Evolutionary conservation across 2,329 filamentous ascomycete genomes (phyloP).

Genomic region (Penicillium sp.): DNA sequence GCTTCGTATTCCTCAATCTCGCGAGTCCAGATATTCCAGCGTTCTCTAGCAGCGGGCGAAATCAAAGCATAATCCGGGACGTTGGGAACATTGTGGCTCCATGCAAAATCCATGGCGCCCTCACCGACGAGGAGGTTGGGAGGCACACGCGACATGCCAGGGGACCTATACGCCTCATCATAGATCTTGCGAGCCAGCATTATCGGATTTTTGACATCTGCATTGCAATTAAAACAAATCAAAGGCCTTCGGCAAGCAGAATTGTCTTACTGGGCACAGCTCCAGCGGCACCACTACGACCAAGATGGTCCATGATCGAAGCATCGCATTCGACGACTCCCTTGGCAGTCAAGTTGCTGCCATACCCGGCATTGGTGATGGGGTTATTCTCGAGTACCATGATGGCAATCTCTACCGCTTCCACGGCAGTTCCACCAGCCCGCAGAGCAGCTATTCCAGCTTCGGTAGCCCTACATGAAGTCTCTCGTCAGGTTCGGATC

Average conservation of each 20-base stretch:
- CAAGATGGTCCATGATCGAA: slow-evolving; percentile 83
- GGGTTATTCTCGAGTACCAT: slow-evolving; percentile 85
- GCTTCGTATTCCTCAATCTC: slow-evolving; percentile 33
- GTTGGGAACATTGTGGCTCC: slow-evolving; percentile 67
- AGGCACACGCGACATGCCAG: slow-evolving; percentile 84
- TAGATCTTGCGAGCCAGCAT: slow-evolving; percentile 78
- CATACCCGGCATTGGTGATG: slow-evolving; percentile 94
- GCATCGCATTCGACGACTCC: slow-evolving; percentile 93
- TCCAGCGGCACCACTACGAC: slow-evolving; percentile 87
- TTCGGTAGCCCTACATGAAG: slow-evolving; percentile 65
- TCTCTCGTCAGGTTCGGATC: background rate
- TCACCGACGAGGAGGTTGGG: slow-evolving; percentile 85
- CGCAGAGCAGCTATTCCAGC: slow-evolving; percentile 77
- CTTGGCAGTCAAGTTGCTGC: slow-evolving; percentile 88
- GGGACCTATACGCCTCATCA: slow-evolving; percentile 66
- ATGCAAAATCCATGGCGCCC: slow-evolving; percentile 82
- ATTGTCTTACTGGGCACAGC: slow-evolving; percentile 71
- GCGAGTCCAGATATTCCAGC: slow-evolving; percentile 70
- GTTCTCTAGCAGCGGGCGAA: slow-evolving; percentile 72
- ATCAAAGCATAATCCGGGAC: slow-evolving; percentile 72
- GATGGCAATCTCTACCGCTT: slow-evolving; percentile 86
- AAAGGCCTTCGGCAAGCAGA: background rate
- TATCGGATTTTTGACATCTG: slow-evolving; percentile 78
- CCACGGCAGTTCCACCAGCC: slow-evolving; percentile 71
- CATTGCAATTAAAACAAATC: slow-evolving; percentile 7